These are phyloP conservation scores for Aristolochia contorta DNA, from an alignment of 164 flowering plant species.

Conservation along the genomic window DNA sequence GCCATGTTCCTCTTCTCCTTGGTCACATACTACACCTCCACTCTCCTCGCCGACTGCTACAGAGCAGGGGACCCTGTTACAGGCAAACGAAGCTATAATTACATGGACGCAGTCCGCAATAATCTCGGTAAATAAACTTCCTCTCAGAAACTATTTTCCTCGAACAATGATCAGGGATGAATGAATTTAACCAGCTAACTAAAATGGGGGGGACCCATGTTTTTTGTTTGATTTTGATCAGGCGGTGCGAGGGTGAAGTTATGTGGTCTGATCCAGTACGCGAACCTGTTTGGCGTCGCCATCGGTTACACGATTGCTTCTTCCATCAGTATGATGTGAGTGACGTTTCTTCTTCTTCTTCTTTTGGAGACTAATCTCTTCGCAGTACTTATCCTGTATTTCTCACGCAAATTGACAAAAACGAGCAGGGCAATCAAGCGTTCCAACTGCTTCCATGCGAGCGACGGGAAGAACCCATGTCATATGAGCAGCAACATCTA, in stretches of 20 bases:
- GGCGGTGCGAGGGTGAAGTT: constrained; percentile 46
- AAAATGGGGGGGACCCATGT: no score
- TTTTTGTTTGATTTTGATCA: no score
- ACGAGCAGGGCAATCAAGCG: constrained; percentile 43
- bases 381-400: not conserved
- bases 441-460: constrained; percentile 43
- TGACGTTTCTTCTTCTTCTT: not conserved
- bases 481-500: constrained; percentile 37
- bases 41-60: constrained; percentile 44
- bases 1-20: constrained; percentile 44
- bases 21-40: constrained; percentile 40
- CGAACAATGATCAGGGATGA: no score
- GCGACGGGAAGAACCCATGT: constrained; percentile 34
- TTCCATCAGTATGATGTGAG: constrained; percentile 69
- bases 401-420: no score
- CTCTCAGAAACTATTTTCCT: no score
- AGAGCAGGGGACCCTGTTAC: constrained; percentile 33
- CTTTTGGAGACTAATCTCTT: not conserved
- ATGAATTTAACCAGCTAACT: no score
- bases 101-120: constrained; percentile 51
- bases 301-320: constrained; percentile 75
- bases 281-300: constrained; percentile 64
- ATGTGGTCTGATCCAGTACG: constrained; percentile 54
- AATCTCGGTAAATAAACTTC: constrained; percentile 48
- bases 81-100: constrained; percentile 52